Evolutionary conservation across 139 green algal genomes (phyloP).

Genomic region (Tetratostichococcus sp.): DNA sequence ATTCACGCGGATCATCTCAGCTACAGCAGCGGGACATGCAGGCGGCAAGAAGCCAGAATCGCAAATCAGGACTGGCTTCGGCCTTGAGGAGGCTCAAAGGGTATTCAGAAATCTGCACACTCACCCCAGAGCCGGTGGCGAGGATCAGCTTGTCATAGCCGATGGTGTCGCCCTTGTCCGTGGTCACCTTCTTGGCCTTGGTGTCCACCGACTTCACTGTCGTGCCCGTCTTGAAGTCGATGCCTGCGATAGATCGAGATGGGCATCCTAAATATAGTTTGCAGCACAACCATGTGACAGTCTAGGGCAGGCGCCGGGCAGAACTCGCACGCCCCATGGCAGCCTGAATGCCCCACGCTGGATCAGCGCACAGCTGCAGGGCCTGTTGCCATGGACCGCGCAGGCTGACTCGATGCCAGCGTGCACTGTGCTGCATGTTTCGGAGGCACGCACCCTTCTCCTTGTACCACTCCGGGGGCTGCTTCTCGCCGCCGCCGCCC

Average conservation of each 20-base stretch:
- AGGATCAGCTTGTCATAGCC: slow-evolving; percentile 83
- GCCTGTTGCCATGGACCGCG: too few species aligned
- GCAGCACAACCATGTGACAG: slow-evolving; percentile 2
- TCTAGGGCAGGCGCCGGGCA: too few species aligned
- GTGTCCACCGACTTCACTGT: slow-evolving; percentile 52
- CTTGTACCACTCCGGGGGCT: slow-evolving; percentile 73
- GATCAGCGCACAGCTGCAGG: too few species aligned
- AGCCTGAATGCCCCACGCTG: too few species aligned
- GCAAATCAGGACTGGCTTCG: too few species aligned
- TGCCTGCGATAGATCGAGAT: slow-evolving; percentile 32
- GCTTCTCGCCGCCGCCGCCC: slow-evolving; percentile 78
- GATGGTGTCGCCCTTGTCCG: slow-evolving; percentile 49
- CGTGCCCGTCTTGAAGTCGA: slow-evolving; percentile 61
- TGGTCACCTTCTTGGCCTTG: slow-evolving; percentile 54
- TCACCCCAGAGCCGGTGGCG: slow-evolving; percentile 72
- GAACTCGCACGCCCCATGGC: too few species aligned
- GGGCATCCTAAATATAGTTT: too few species aligned
- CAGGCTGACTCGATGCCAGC: too few species aligned
- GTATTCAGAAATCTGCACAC: neutral
- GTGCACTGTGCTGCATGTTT: too few species aligned
- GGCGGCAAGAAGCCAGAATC: too few species aligned
- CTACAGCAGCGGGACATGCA: too few species aligned
- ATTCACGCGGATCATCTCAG: neutral
- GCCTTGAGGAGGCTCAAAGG: too few species aligned
- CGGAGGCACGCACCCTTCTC: slow-evolving; percentile 49